Evolutionary conservation across 2,329 filamentous ascomycete genomes (phyloP), one percentile per base, ranked within the genome.

Genomic region (Sodiomyces alkalinus): DNA sequence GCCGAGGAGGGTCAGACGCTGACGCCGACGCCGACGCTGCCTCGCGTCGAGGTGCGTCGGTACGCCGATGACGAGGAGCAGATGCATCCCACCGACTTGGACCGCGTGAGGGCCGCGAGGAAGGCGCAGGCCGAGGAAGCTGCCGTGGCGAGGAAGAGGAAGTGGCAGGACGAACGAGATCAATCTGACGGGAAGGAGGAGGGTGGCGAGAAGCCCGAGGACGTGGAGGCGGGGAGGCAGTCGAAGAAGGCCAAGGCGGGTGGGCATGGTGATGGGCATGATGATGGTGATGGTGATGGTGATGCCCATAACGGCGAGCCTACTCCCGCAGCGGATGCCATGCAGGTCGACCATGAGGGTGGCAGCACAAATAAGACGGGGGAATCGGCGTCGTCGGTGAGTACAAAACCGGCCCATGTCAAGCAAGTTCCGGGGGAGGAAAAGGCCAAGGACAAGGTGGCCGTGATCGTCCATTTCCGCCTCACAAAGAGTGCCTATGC

Each of bases 1-100:
- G 52, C 62, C 6, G n/a, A n/a, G n/a, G n/a, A n/a, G n/a, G n/a
- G n/a, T n/a, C n/a, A n/a, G n/a, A n/a, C n/a, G n/a, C n/a, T n/a
- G n/a, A n/a, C n/a, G n/a, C n/a, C n/a, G n/a, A n/a, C n/a, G n/a
- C n/a, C n/a, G n/a, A n/a, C n/a, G n/a, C n/a, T n/a, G n/a, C 68
- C 81, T 6, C 68, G 63, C 8, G 77, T 74, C 32, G 69, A 81
- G 33, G 68, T 93, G 8, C 74, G 68, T 44, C 54, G 61, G 5
- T 96, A 94, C 47, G 46, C 47, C 4, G 65, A 74, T 17, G 72
- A 77, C 18, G 70, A 77, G 19, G 74, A 92, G 54, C 86, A 96
- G 55, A 74, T 96, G 54, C 78, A 92, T 4, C 70, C 79, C 34
- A 98, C 90, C 0, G 90, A 98, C 49, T 45, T 90, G 32, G 81